Percentiles rank a stretch among this genome's conserved stretches.
Conservation (phyloP, 192 early-diverging fungal species). For the Podila horticola region DNA sequence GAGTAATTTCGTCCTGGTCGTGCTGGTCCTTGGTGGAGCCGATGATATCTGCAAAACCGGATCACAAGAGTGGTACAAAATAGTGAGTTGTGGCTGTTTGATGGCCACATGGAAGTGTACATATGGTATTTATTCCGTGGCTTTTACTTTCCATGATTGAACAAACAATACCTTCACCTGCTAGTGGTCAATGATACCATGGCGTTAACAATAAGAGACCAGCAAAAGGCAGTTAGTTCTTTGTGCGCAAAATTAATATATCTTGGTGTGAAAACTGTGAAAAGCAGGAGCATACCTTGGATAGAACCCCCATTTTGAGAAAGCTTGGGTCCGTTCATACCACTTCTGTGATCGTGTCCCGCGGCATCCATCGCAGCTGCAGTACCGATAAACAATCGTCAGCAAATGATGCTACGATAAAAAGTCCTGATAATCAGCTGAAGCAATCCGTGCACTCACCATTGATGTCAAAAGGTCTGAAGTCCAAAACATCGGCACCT, state of each 20-base stretch:
- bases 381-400: neutral
- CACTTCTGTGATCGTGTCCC: neutral
- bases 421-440: too few species aligned
- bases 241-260: too few species aligned
- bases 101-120: neutral
- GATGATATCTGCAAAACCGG: neutral
- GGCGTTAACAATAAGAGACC: neutral
- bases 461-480: slow-evolving; percentile 13
- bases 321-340: neutral
- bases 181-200: neutral
- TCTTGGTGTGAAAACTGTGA: too few species aligned
- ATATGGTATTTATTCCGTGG: neutral
- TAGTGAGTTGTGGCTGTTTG: neutral
- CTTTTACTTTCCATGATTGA: slow-evolving; percentile 8
- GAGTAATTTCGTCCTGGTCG: slow-evolving; percentile 5
- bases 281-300: neutral
- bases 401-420: neutral
- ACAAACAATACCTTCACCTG: slow-evolving; percentile 18
- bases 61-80: neutral
- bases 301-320: neutral
- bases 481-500: slow-evolving; percentile 1
- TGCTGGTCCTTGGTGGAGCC: slow-evolving; percentile 8
- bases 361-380: slow-evolving; percentile 7
- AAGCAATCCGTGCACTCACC: neutral
- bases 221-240: too few species aligned